Percentiles rank a stretch among this genome's conserved stretches.
Conservation (phyloP, 148 eudicot genomes). For the Euryodendron excelsum region DNA sequence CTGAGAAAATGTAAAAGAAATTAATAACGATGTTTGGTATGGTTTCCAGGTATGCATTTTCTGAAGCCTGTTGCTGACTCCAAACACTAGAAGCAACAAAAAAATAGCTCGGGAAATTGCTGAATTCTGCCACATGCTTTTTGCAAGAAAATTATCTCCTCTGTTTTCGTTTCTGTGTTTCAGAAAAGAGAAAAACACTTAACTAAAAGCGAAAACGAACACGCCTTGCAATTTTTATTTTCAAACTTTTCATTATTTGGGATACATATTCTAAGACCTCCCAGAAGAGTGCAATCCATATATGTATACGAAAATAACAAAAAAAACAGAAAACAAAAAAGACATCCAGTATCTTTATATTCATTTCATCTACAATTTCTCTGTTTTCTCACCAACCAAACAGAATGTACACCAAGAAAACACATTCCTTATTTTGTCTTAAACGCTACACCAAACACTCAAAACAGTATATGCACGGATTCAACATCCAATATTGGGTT, state of each 20-base stretch:
- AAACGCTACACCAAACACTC: not conserved
- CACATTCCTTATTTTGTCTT: not conserved
- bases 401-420: not conserved
- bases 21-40: not conserved
- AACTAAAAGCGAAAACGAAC: not conserved
- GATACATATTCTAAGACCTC: not conserved
- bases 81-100: not conserved
- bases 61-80: not conserved
- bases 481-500: not conserved
- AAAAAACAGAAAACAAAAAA: not conserved
- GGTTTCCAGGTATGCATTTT: not conserved
- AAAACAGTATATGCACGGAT: too few species aligned
- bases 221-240: not conserved
- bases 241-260: not conserved
- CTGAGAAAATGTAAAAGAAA: not conserved
- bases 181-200: not conserved
- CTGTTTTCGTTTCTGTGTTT: not conserved
- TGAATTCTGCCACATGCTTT: not conserved
- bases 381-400: constrained; percentile 4
- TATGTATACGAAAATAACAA: not conserved
- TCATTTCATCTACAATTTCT: not conserved
- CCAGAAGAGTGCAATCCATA: not conserved
- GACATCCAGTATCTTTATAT: not conserved
- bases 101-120: not conserved
- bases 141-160: not conserved